Base-by-base conservation (phyloP, 352 stramenopile species). In the Discostella stelligera region DNA sequence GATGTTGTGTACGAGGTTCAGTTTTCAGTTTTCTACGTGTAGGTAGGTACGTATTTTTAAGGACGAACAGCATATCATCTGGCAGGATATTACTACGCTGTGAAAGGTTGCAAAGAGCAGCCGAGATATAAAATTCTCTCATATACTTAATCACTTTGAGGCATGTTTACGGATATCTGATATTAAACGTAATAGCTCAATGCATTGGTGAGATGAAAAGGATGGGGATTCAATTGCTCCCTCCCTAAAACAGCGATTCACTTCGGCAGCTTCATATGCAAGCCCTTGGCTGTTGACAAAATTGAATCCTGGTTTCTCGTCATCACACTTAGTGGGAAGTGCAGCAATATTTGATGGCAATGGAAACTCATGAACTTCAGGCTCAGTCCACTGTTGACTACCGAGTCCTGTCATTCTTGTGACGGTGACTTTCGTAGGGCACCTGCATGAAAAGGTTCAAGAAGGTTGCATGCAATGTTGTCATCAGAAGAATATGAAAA, bases 281-380 rank as follows among this genome's bases (percentile, higher is more conserved):
- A 85, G 59, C n/a, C 79, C 79, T 37, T 78, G 61, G 53, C 74
- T 83, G 25, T 85, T 80, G 11, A 82, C 54, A 70, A 76, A 85
- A 63, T 85, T 82, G 54, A 85, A 85, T 30, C 69, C 76, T 16
- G 76, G 70, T 30, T 53, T 46, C 30, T 56, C 46, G 1, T 44
- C 55, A 50, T 83, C 44, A 44, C 37, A 44, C n/a, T 39, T 49
- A 9, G 54, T 60, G 9, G 66, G 37, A 18, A 83, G 20, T 13
- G 76, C 25, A 27, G 44, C 21, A 21, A 83, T 65, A 39, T 75
- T 50, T n/a, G 32, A 44, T 21, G 79, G 79, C 16, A 85, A 59
- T 25, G 67, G 30, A 68, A 83, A 82, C 5, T 79, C 55, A 20
- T 74, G 39, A 30, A 68, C 49, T 59, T 67, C 23, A 3, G 70